A percentile compares a stretch with the other conserved stretches of the same genome.
These are phyloP conservation scores for Aphanomyces euteiches DNA, from an alignment of 352 stramenopile species.

Conservation along the genomic window DNA sequence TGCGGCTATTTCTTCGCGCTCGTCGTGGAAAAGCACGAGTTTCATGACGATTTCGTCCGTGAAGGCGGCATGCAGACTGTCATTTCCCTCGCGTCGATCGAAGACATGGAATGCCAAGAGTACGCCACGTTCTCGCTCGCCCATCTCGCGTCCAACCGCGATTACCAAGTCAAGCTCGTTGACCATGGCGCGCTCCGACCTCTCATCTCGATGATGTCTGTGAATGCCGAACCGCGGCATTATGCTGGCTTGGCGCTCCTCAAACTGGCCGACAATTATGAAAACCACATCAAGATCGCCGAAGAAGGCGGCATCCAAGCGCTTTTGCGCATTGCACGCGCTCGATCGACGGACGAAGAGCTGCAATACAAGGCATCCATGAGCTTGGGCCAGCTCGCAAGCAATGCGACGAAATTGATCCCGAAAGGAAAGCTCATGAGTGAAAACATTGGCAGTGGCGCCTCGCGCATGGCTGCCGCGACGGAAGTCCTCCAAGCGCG, in stretches of 20 bases:
- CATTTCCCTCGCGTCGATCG: slow-evolving; percentile 88
- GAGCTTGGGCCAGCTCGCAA: slow-evolving; percentile 89
- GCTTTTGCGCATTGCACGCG: slow-evolving; percentile 87
- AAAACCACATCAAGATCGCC: slow-evolving; percentile 95
- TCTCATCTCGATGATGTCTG: slow-evolving; percentile 95
- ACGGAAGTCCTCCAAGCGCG: slow-evolving; percentile 61
- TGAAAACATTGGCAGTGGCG: slow-evolving; percentile 51
- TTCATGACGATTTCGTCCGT: slow-evolving; percentile 86
- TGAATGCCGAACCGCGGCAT: slow-evolving; percentile 90
- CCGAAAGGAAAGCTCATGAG: slow-evolving; percentile 35
- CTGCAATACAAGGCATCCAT: slow-evolving; percentile 95
- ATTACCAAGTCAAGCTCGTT: slow-evolving; percentile 91
- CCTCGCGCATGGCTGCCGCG: slow-evolving; percentile 74
- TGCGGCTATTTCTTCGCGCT: slow-evolving; percentile 92
- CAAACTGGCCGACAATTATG: slow-evolving; percentile 97
- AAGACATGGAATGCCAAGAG: slow-evolving; percentile 95
- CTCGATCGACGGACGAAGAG: slow-evolving; percentile 89
- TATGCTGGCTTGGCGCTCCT: slow-evolving; percentile 96
- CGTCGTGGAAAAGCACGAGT: slow-evolving; percentile 89
- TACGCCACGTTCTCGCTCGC: slow-evolving; percentile 95
- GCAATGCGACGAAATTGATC: slow-evolving; percentile 82
- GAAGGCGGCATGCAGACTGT: slow-evolving; percentile 85
- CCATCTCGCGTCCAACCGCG: slow-evolving; percentile 91
- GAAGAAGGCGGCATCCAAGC: slow-evolving; percentile 95
- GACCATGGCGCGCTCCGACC: slow-evolving; percentile 87